phyloP scores from a whole-genome alignment of 139 green algal species.

The Dunaliella sp. region DNA sequence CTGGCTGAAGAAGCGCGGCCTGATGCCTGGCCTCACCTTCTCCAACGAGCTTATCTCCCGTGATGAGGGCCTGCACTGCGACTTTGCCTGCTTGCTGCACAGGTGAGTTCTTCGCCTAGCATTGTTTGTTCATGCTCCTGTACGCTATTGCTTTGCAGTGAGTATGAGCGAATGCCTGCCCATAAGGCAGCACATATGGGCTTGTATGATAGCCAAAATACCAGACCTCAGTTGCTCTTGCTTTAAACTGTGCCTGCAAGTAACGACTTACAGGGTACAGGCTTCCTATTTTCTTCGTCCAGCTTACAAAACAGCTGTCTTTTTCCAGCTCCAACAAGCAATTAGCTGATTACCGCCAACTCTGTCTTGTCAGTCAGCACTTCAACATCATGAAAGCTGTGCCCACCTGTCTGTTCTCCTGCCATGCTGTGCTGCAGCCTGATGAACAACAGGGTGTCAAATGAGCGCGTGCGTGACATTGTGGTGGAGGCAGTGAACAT shows the following conservation, averaged over 20 bases:
- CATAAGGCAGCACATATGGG: too few species aligned
- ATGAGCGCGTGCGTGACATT: constrained; percentile 34
- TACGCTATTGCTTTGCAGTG: too few species aligned
- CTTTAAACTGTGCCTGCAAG: too few species aligned
- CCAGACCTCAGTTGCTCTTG: too few species aligned
- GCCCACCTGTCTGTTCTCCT: not conserved
- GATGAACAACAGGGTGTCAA: constrained; percentile 76
- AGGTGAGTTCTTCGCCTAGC: constrained; percentile 19
- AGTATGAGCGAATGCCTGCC: too few species aligned
- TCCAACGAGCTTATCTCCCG: constrained; percentile 97
- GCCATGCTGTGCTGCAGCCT: constrained; percentile 49
- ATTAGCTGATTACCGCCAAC: too few species aligned
- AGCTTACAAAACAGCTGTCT: too few species aligned
- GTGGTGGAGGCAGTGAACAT: constrained; percentile 84
- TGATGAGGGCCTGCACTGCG: constrained; percentile 95
- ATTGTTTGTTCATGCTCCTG: not conserved
- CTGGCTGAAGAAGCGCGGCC: constrained; percentile 97
- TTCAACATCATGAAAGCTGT: not conserved
- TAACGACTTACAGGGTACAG: too few species aligned
- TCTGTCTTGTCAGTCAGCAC: too few species aligned
- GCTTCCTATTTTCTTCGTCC: too few species aligned
- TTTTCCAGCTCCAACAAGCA: too few species aligned
- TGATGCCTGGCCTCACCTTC: constrained; percentile 98
- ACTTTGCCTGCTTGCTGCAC: constrained; percentile 97
- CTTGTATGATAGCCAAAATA: too few species aligned